Conservation (phyloP, 2,329 filamentous ascomycete genomes). For the Beauveria sp. region DNA sequence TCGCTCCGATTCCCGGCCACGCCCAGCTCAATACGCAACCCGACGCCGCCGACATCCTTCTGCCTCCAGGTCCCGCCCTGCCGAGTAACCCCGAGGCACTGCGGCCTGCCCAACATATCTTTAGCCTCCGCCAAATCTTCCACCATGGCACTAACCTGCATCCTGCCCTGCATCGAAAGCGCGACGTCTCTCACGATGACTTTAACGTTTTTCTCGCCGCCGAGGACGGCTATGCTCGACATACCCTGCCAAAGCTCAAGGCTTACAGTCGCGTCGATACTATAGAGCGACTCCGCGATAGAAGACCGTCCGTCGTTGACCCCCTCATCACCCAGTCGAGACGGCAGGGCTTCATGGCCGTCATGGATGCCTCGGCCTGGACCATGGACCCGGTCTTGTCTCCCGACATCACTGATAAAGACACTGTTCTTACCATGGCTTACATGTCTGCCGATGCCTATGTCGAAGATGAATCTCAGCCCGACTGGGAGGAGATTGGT, state of each 20-base stretch:
- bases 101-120: constrained; percentile 46
- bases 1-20: constrained; percentile 34
- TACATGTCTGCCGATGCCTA: constrained; percentile 89
- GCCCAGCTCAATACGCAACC: constrained; percentile 18
- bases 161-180: constrained; percentile 66
- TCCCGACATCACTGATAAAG: constrained; percentile 78
- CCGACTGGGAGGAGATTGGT: constrained; percentile 78
- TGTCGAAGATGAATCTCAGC: constrained; percentile 59
- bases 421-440: constrained; percentile 75
- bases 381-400: constrained; percentile 68
- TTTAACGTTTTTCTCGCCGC: constrained; percentile 51
- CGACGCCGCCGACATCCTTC: constrained; percentile 31
- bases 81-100: constrained; percentile 37
- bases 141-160: constrained; percentile 81
- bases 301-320: constrained; percentile 69
- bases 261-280: constrained; percentile 57
- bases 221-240: constrained; percentile 47
- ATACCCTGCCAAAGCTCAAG: constrained; percentile 45
- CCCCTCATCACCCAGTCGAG: constrained; percentile 68
- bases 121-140: constrained; percentile 79
- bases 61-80: constrained; percentile 33
- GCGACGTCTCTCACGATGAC: constrained; percentile 57
- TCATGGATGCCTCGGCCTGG: constrained; percentile 69
- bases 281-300: constrained; percentile 77
- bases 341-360: constrained; percentile 55